Base-by-base conservation (phyloP, 306 rosid genomes). In the Canavalia gladiata region DNA sequence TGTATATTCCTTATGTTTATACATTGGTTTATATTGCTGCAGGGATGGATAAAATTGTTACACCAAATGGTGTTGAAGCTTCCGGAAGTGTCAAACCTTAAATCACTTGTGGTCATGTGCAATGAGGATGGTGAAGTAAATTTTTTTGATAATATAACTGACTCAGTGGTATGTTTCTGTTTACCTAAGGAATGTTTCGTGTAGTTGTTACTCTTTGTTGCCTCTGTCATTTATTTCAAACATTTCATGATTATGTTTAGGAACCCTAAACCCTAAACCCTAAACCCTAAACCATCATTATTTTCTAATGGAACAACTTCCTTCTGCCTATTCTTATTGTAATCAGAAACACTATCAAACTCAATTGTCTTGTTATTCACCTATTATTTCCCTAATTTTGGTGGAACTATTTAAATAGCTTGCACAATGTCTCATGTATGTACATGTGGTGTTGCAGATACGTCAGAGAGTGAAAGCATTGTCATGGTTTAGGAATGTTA, bases 31-130 rank as follows among this genome's bases (percentile, higher is more conserved):
- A 54, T 72, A 57, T 68, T 77, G 74, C 77, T 88, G 82, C 92
- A 95, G 98, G 99, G 90, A 78, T 95, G 99, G 99, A 78, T 93
- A 28, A 86, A 89, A 77, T 81, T 95, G 62, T 87, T 95, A 67
- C 88, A 87, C 76, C 90, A 90, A 88, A 95, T 95, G 96, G 92
- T 90, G 81, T 80, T 89, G 80, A 93, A 88, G 83, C 94, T 95
- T 79, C 97, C 97, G 11, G 88, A 87, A 37, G 84, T 90, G 74
- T 87, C 87, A 62, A 89, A 88, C 80, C 88, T 95, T 46, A 78
- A 78, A 64, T 91, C 93, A 42, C 87, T 95, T 70, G 52, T 45
- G 86, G 88, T 52, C 47, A 80, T 95, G 52, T 86, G 86, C 76
- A 87, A 90, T 69, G 87, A 88, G 28, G 95, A 90, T 55, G 88